Percentiles rank a stretch among this genome's conserved stretches.
phyloP scores from a whole-genome alignment of 2,329 filamentous ascomycete species.

The Colletotrichum orbiculare region DNA sequence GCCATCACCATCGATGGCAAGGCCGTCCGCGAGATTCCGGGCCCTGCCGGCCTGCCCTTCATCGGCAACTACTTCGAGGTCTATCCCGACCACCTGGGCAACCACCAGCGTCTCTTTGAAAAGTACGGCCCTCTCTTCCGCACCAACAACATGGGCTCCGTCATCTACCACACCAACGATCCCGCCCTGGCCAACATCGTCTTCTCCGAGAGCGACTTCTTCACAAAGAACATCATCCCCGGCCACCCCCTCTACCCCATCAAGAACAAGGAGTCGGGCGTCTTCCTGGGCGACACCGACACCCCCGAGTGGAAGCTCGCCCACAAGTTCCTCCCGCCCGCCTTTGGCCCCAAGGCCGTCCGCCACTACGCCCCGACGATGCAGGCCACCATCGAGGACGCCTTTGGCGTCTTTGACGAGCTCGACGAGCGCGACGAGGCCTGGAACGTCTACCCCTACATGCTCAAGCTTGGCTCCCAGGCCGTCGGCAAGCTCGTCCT shows the following conservation, averaged over 20 bases:
- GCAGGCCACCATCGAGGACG: slow-evolving; percentile 63
- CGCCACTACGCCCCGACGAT: slow-evolving; percentile 70
- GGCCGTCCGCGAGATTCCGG: slow-evolving; percentile 60
- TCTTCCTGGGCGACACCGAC: slow-evolving; percentile 63
- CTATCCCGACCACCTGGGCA: slow-evolving; percentile 68
- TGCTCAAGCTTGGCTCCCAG: slow-evolving; percentile 61
- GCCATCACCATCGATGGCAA: slow-evolving; percentile 61
- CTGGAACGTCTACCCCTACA: slow-evolving; percentile 62
- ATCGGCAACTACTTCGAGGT: slow-evolving; percentile 66
- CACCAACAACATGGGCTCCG: slow-evolving; percentile 63
- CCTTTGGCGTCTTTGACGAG: slow-evolving; percentile 61
- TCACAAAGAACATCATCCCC: slow-evolving; percentile 64
- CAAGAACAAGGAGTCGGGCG: slow-evolving; percentile 53
- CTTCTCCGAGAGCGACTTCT: slow-evolving; percentile 62
- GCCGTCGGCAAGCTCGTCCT: slow-evolving; percentile 57
- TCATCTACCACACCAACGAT: slow-evolving; percentile 62
- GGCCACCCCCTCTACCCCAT: slow-evolving; percentile 58
- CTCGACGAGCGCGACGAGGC: slow-evolving; percentile 60
- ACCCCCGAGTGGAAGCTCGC: slow-evolving; percentile 60
- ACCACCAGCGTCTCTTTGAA: slow-evolving; percentile 64
- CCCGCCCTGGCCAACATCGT: slow-evolving; percentile 57
- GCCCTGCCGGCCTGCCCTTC: slow-evolving; percentile 59
- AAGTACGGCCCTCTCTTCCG: slow-evolving; percentile 63
- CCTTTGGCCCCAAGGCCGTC: slow-evolving; percentile 69
- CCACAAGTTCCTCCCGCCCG: slow-evolving; percentile 72